These are phyloP conservation scores for Plantago lanceolata DNA, from an alignment of 305 asterid genomes.

Conservation along the genomic window DNA sequence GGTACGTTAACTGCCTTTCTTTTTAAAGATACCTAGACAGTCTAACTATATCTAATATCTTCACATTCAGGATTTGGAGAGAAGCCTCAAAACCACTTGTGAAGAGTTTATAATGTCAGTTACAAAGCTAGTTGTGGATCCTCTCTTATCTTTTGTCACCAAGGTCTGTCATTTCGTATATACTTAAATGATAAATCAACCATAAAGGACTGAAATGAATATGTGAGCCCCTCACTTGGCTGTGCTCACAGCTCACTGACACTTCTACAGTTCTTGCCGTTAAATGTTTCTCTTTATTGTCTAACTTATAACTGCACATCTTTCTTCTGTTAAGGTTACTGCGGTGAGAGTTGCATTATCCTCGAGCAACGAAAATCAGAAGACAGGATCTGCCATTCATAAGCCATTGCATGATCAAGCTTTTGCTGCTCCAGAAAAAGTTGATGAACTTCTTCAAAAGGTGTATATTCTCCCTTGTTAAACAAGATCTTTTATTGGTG, in stretches of 20 bases:
- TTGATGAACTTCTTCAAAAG: slow-evolving; percentile 84
- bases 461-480: slow-evolving; percentile 30
- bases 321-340: slow-evolving; percentile 60
- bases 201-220: neutral
- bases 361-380: slow-evolving; percentile 58
- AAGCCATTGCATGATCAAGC: slow-evolving; percentile 93
- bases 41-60: slow-evolving; percentile 22
- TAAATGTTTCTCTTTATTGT: slow-evolving; percentile 7
- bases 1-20: slow-evolving; percentile 43
- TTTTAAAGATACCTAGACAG: slow-evolving; percentile 8
- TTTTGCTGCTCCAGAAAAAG: slow-evolving; percentile 90
- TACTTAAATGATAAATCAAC: slow-evolving; percentile 11
- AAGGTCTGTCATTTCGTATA: slow-evolving; percentile 51
- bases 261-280: slow-evolving; percentile 7
- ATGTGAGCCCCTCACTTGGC: neutral
- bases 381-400: slow-evolving; percentile 51
- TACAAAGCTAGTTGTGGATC: slow-evolving; percentile 94
- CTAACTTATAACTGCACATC: slow-evolving; percentile 17
- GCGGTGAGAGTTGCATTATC: slow-evolving; percentile 85
- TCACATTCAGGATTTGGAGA: slow-evolving; percentile 87
- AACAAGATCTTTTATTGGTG: neutral
- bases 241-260: neutral
- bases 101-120: slow-evolving; percentile 98
- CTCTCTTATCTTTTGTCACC: slow-evolving; percentile 89
- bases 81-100: slow-evolving; percentile 87